Evolutionary conservation across 768 basidiomycete species (phyloP).

Genomic region (Rhizopogon rudus): DNA sequence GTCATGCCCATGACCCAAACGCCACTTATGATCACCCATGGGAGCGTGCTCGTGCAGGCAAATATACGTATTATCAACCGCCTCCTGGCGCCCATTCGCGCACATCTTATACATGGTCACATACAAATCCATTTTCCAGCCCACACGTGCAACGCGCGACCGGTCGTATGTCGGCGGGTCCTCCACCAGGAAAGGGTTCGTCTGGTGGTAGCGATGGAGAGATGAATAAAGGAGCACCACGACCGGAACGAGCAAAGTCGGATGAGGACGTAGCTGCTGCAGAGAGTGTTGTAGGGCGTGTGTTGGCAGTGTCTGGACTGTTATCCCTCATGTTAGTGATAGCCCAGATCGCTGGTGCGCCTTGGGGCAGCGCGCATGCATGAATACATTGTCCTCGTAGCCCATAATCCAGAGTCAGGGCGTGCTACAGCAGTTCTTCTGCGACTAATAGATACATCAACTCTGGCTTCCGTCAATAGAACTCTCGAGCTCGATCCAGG

Average conservation of each 20-base stretch:
- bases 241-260: slow-evolving; percentile 6
- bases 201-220: slow-evolving; percentile 1
- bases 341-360: slow-evolving; percentile 5
- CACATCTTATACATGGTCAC: slow-evolving; percentile 1
- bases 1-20: slow-evolving; percentile 6
- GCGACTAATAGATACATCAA: too few species aligned
- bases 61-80: not conserved
- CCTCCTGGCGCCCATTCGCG: slow-evolving; percentile 1
- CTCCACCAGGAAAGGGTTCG: not conserved
- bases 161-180: slow-evolving; percentile 11
- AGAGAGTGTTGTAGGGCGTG: slow-evolving; percentile 21
- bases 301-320: slow-evolving; percentile 23
- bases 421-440: too few species aligned
- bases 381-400: not conserved
- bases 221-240: not conserved
- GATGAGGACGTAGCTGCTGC: slow-evolving; percentile 18
- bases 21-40: slow-evolving; percentile 6
- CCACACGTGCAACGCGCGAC: slow-evolving; percentile 24
- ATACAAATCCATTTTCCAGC: slow-evolving; percentile 17
- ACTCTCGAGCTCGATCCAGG: too few species aligned
- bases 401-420: too few species aligned
- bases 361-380: slow-evolving; percentile 1
- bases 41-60: slow-evolving; percentile 5
- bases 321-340: slow-evolving; percentile 22
- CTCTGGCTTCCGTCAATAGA: too few species aligned